These are phyloP conservation scores for Irineochytrium annulatum DNA, from an alignment of 192 early-diverging fungal species.

Conservation along the genomic window DNA sequence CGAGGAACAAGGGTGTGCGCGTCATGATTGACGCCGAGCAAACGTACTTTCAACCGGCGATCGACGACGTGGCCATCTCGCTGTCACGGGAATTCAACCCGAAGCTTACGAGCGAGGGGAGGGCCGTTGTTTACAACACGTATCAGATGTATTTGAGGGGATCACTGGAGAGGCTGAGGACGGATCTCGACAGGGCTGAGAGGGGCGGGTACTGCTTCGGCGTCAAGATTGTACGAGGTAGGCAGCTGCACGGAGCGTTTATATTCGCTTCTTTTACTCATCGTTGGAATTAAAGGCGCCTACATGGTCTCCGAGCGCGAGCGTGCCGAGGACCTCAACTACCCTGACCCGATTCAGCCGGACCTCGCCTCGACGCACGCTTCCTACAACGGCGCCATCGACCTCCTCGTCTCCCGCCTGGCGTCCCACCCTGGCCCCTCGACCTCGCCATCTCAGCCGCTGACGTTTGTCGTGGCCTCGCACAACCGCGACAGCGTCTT, in stretches of 20 bases:
- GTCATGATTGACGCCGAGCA: conserved; percentile 93
- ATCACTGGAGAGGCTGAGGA: conserved; percentile 53
- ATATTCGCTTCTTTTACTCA: conserved; percentile 4
- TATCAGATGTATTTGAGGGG: conserved; percentile 92
- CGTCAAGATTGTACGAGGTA: conserved; percentile 79
- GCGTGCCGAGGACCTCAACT: conserved; percentile 64
- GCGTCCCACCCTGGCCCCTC: conserved; percentile 50
- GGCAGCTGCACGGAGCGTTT: no score
- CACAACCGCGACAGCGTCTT: conserved; percentile 84
- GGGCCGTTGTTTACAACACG: conserved; percentile 79
- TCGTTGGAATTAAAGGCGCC: conserved; percentile 30
- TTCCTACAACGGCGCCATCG: conserved; percentile 75
- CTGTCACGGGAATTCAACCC: conserved; percentile 72
- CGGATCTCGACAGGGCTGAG: conserved; percentile 62
- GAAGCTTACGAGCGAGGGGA: not conserved
- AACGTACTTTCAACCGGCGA: conserved; percentile 86
- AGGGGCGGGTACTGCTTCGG: conserved; percentile 75
- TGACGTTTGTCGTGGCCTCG: conserved; percentile 80
- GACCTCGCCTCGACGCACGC: conserved; percentile 76
- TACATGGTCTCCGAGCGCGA: conserved; percentile 75
- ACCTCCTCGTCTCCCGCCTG: conserved; percentile 63
- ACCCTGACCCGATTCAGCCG: conserved; percentile 77
- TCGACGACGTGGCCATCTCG: conserved; percentile 76
- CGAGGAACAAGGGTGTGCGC: conserved; percentile 58
- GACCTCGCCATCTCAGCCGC: conserved; percentile 36